Conservation (phyloP, 1,139 yeast species). For the Pneumocystis wakefieldiae region DNA sequence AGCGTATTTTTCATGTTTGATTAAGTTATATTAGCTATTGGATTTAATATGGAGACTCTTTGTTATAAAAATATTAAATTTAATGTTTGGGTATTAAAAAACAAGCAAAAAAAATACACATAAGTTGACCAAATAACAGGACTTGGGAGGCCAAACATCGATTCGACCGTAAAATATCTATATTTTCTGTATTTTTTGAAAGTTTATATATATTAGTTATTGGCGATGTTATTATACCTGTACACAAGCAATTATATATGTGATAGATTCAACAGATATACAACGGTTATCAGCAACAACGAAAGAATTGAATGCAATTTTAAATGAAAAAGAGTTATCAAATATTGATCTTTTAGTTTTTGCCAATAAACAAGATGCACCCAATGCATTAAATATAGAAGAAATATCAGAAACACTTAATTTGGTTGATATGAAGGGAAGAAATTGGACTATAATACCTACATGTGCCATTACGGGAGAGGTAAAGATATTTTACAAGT, state of each 20-base stretch:
- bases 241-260: constrained; percentile 86
- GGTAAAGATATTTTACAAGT: constrained; percentile 43
- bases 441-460: constrained; percentile 91
- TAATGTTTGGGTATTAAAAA: constrained; percentile 53
- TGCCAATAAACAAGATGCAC: constrained; percentile 89
- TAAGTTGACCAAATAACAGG: neutral
- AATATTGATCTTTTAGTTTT: constrained; percentile 78
- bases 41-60: constrained; percentile 86
- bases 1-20: too few species aligned
- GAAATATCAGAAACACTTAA: constrained; percentile 89
- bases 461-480: constrained; percentile 92
- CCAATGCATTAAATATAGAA: constrained; percentile 91
- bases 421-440: constrained; percentile 79
- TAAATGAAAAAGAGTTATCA: constrained; percentile 84
- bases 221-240: constrained; percentile 96
- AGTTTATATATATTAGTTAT: constrained; percentile 72
- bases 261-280: constrained; percentile 85
- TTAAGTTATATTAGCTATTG: constrained; percentile 64
- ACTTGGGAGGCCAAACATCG: neutral
- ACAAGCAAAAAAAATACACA: neutral
- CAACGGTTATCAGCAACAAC: constrained; percentile 88
- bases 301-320: constrained; percentile 86
- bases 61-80: constrained; percentile 74
- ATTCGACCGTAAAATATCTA: neutral
- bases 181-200: constrained; percentile 78